Percentiles rank a stretch among this genome's conserved stretches.
These are phyloP conservation scores for Candida sp. DNA, from an alignment of 1,139 yeast genomes.

Conservation along the genomic window DNA sequence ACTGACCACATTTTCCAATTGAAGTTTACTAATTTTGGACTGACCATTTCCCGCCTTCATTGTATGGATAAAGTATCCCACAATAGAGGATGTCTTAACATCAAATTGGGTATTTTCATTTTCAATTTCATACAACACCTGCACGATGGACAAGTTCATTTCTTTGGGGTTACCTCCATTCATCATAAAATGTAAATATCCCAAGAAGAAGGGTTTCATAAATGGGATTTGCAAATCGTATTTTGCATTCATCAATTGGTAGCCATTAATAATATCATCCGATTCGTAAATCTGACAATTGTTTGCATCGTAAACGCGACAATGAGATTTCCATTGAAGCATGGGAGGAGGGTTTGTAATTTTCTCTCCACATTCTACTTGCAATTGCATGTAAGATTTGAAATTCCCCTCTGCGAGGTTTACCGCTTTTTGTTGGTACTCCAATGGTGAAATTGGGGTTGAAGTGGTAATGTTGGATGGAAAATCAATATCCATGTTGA, in stretches of 20 bases:
- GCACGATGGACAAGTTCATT: constrained; percentile 25
- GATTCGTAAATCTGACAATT: constrained; percentile 20
- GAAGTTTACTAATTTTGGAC: not conserved
- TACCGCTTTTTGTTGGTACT: constrained; percentile 11
- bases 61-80: constrained; percentile 28
- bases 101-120: constrained; percentile 8
- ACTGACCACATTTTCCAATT: not conserved
- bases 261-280: constrained; percentile 36
- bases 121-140: constrained; percentile 22
- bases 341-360: constrained; percentile 10
- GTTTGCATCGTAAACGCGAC: constrained; percentile 25
- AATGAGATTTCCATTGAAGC: constrained; percentile 33
- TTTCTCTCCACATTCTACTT: constrained; percentile 10
- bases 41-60: constrained; percentile 10
- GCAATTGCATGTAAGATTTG: constrained; percentile 26
- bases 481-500: constrained; percentile 7
- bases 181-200: constrained; percentile 32
- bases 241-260: constrained; percentile 12
- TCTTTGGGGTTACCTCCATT: constrained; percentile 23
- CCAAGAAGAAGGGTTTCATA: constrained; percentile 37
- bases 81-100: constrained; percentile 14
- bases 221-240: constrained; percentile 37
- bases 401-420: constrained; percentile 23
- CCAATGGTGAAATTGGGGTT: constrained; percentile 11
- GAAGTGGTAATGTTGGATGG: constrained; percentile 8